Base-by-base conservation (phyloP, 495 filamentous ascomycete species). In the Penicillium atrosanguineum region DNA sequence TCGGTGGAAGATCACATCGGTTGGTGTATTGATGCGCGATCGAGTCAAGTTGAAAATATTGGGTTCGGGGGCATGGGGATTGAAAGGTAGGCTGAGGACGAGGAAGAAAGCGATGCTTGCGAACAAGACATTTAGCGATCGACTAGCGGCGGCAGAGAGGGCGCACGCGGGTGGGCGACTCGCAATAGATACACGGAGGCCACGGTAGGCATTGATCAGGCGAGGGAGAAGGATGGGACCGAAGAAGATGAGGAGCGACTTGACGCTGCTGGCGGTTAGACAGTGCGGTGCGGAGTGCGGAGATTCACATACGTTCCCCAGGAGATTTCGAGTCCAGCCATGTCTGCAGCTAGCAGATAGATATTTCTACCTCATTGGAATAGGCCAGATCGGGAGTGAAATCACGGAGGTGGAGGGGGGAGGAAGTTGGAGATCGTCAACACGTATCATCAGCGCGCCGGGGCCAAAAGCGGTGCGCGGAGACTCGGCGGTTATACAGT, bases 1-100 rank as follows among this genome's bases (percentile, higher is more conserved):
- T 6, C 93, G 90, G 46, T 76, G 82, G 70, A 97, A 95, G 64
- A 98, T 80, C 37, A 93, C 85, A 64, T 96, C 89, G 31, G 80
- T 85, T 14, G 88, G 84, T 38, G 88, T 96, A 58, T 91, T 90
- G 14, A 96, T 78, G 38, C 92, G 89, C 41, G 89, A 92, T 21
- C 83, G 76, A 4, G 94, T 97, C 11, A 77, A 63, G 21, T 63
- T 54, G 82, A 97, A 96, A 69, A 97, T 76, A 70, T 96, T 96
- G 52, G 87, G 82, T 18, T 61, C 50, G 19, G 74, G 73, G 15
- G 73, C 69, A 50, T 70, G 70, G 1, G 90, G 86, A 23, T 83
- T 70, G 70, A 90, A 86, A 3, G 90, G 90, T 15, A 95, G 74
- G 38, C 86, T 84, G 44, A 76, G 74, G 38, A 83, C 54, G 53